Base-by-base conservation (phyloP, 768 basidiomycete species). In the Leucosporidium yakuticum region DNA sequence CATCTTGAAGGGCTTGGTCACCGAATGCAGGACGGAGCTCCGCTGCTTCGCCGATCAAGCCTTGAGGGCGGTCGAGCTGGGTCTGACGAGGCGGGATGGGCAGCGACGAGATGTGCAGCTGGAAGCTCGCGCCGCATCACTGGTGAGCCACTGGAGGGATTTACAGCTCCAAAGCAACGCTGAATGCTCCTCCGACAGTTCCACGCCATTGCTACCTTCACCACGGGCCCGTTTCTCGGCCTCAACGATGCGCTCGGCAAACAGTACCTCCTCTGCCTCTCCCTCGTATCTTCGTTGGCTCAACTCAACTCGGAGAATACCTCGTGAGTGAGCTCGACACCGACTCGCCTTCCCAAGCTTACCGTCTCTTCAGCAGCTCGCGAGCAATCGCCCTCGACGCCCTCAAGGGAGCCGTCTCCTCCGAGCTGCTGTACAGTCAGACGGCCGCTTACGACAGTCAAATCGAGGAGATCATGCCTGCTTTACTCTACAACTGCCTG, bases 211-310 rank as follows among this genome's bases (percentile, higher is more conserved):
- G 64, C 71, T 0, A 66, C 58, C 1, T 60, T 57, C 48, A n/a
- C 63, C 2, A 61, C 54, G 0, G 64, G 67, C 19, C 67, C 71
- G 0, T 72, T 68, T 23, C 34, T 72, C 39, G 67, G 62, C 3
- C 8, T 57, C 2, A 31, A 63, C 21, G 32, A 54, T n/a, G 58
- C 59, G 4, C 50, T 71, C 51, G 67, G 58, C 2, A 50, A 57
- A 34, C 64, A 61, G 54, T 72, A 72, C 48, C 36, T 66, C 7
- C 62, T 58, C 4, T 72, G 71, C 50, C 48, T 72, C 21, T 27
- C 59, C 1, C 39, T 69, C 17, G 11, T 72, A 21, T 57, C 62
- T 1, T 47, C 48, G 15, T 27, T 66, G 23, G 71, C 63, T 0
- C 65, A 67, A 32, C 63, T 67, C 0, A 63, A 60, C 2, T n/a